These are phyloP conservation scores for Phlebopus sp. DNA, from an alignment of 1,284 basidiomycete genomes.

Conservation along the genomic window DNA sequence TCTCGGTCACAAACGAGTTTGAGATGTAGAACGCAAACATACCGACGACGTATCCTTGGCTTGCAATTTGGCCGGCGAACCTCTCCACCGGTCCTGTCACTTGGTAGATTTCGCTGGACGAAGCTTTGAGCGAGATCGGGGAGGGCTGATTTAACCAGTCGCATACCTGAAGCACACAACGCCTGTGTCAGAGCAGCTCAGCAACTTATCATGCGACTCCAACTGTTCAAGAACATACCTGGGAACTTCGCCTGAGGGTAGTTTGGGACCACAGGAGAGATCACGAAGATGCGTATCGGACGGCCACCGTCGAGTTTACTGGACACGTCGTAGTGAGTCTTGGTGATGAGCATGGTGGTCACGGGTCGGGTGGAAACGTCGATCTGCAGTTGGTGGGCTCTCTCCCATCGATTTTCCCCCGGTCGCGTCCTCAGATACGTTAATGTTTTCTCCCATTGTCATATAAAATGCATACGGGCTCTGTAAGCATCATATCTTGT, in stretches of 20 bases:
- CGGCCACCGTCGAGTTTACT: constrained; percentile 63
- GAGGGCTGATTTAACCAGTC: neutral
- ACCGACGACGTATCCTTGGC: constrained; percentile 82
- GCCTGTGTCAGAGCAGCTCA: constrained; percentile 40
- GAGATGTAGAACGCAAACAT: constrained; percentile 19
- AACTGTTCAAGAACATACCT: constrained; percentile 39
- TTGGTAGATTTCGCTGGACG: constrained; percentile 76
- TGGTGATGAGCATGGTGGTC: constrained; percentile 72
- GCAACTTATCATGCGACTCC: neutral
- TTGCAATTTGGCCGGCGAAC: constrained; percentile 90
- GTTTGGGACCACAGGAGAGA: constrained; percentile 64
- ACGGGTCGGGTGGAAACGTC: no score
- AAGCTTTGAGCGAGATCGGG: constrained; percentile 5
- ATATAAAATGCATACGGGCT: neutral
- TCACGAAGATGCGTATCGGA: constrained; percentile 76
- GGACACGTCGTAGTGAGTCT: constrained; percentile 73
- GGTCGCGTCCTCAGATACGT: no score
- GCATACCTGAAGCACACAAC: constrained; percentile 77
- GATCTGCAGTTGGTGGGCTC: neutral
- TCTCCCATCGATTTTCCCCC: no score
- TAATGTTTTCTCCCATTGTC: neutral
- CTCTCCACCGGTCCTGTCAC: constrained; percentile 85
- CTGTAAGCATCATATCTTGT: no score
- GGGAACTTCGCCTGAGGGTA: constrained; percentile 85
- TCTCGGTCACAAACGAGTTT: constrained; percentile 3